Evolutionary conservation across 345 rosid genomes (phyloP), one percentile per base, ranked within the genome.

Genomic region (Brassica rapa): DNA sequence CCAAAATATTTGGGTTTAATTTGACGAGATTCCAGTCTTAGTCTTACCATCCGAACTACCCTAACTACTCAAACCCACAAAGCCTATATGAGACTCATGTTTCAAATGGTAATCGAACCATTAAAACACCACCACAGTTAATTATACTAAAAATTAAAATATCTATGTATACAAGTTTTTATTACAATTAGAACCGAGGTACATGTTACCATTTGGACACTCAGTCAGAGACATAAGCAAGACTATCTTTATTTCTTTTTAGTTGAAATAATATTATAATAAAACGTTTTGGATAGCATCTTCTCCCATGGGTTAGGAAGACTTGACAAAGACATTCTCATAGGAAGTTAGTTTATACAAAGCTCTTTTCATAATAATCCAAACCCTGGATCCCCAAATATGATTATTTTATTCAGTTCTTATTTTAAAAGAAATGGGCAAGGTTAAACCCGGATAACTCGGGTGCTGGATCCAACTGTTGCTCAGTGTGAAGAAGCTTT

Each of bases 401-500:
- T 59, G 62, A 61, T 49, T 66, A 41, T 8, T 43, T 66, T 24
- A 24, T 59, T 66, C 64, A 23, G 16, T 62, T 66, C 82, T 79
- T 67, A 73, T 72, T 73, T 49, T 43, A 6, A 35, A 35, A 7
- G 41, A 35, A 35, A 35, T 7, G 41, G 41, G 41, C 9, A 35
- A 43, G 23, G 5, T 30, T 76, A 29, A 77, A 62, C 61, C 51
- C 12, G 56, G 39, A 71, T 55, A 53, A 16, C 71, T 55, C 72
- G 6, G 68, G 61, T 11, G 57, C 3, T 46, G 71, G 59, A 74
- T 62, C 79, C 79, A 14, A 0, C 19, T 25, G 37, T 30, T 73
- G 71, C 27, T 80, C 69, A 75, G 32, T 70, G 80, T 68, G 78
- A 67, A 70, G 72, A 75, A 70, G 76, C 75, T 80, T 75, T 75